phyloP scores from a whole-genome alignment of 176 grass and related monocot genomes.

The Triticum turgidum region DNA sequence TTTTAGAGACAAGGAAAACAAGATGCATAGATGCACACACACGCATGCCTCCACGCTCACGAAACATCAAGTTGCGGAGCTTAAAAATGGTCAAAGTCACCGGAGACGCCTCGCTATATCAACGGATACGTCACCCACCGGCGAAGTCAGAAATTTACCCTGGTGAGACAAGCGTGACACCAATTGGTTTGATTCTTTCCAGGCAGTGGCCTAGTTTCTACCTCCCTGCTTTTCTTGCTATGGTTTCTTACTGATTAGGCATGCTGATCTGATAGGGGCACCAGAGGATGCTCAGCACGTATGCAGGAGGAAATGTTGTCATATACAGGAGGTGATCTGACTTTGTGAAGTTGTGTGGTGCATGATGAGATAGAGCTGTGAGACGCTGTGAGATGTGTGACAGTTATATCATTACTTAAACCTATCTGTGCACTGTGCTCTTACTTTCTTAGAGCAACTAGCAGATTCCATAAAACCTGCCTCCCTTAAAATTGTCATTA shows the following conservation, averaged over 20 bases:
- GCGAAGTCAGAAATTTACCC: background rate
- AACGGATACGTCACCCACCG: background rate
- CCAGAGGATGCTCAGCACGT: slow-evolving; percentile 15
- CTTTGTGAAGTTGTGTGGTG: background rate
- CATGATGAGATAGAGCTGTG: background rate
- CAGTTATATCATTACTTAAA: slow-evolving; percentile 1
- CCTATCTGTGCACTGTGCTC: background rate
- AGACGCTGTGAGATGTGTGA: background rate
- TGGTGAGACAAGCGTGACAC: background rate
- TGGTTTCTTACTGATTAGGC: background rate
- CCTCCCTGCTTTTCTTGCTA: background rate
- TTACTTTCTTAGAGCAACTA: background rate
- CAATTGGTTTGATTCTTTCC: background rate
- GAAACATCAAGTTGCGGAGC: background rate
- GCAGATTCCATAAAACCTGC: too few species aligned
- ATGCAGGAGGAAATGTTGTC: slow-evolving; percentile 13
- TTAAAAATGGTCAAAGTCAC: background rate
- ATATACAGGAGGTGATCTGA: slow-evolving; percentile 15
- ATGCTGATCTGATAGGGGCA: background rate
- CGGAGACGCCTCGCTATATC: background rate
- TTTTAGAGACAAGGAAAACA: background rate
- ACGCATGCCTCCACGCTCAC: background rate
- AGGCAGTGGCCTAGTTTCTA: too few species aligned
- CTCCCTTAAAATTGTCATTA: too few species aligned
- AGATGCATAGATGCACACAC: background rate